Percentiles rank a stretch among this genome's conserved stretches.
Conservation (phyloP, 2,329 filamentous ascomycete genomes). For the Fusarium sp. region DNA sequence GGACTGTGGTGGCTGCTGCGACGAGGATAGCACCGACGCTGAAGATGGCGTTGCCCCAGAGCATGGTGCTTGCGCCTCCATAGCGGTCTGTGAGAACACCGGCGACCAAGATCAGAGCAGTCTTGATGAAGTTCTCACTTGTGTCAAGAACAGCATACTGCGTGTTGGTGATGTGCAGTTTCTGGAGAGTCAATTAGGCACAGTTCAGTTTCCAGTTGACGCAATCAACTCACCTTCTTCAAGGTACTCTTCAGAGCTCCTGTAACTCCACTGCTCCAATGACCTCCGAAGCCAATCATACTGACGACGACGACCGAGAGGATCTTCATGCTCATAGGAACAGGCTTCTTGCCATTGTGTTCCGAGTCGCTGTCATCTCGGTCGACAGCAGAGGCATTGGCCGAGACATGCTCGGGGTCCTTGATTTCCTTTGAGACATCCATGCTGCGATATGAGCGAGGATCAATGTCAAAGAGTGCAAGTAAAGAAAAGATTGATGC, state of each 20-base stretch:
- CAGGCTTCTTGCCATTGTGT: conserved; percentile 35
- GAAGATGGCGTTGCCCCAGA: conserved; percentile 72
- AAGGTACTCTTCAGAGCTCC: conserved; percentile 71
- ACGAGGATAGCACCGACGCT: conserved; percentile 69
- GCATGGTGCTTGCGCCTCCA: conserved; percentile 68
- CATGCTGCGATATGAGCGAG: conserved; percentile 6
- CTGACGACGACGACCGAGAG: conserved; percentile 61
- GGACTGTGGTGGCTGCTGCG: conserved; percentile 66
- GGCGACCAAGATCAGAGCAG: conserved; percentile 64
- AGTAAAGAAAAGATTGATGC: background rate
- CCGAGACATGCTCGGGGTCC: conserved; percentile 3
- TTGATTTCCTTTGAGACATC: conserved; percentile 15
- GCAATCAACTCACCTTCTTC: conserved; percentile 57
- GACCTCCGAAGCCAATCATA: conserved; percentile 68
- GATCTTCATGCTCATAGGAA: conserved; percentile 48
- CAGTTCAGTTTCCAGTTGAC: accelerated
- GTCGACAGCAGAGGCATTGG: conserved; percentile 12
- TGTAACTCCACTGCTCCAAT: conserved; percentile 71
- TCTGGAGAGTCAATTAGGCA: conserved; percentile 34
- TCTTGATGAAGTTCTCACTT: conserved; percentile 72
- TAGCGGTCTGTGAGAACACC: conserved; percentile 69
- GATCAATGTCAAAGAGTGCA: background rate
- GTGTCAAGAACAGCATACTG: conserved; percentile 70
- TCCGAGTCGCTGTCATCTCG: conserved; percentile 27
- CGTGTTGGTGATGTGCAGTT: conserved; percentile 69